Evolutionary conservation across 108 stramenopile species (phyloP), one percentile per base, ranked within the genome.

Genomic region (Cylindrotheca closterium): DNA sequence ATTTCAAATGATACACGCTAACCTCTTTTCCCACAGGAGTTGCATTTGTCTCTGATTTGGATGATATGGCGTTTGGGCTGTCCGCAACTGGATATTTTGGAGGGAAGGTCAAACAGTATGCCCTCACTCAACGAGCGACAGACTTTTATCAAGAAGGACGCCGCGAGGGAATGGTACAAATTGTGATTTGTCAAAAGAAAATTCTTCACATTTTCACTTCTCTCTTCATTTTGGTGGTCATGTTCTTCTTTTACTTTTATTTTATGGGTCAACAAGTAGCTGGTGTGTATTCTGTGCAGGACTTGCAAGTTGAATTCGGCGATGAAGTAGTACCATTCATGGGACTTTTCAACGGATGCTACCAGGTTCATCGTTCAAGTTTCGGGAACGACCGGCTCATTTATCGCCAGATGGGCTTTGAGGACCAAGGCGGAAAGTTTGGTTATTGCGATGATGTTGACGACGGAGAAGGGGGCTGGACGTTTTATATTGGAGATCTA

Each of bases 371-470:
- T n/a, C 37, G 37, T 15, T 7, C 37, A 42, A 42, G 37, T 15
- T 10, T 10, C 10, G 15, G 10, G 7, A 15, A 15, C 10, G 15
- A 42, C 10, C 37, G 37, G 7, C 37, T 42, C 37, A 42, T 42
- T 15, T 42, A 42, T 42, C 10, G 15, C 10, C 37, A 42, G 15
- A 15, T 42, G 15, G 37, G 37, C 7, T 42, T 42, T 15, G 37
- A 42, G 15, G 37, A 42, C 10, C 10, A 42, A 7, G 37, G 37
- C 7, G 37, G 37, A 42, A 42, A 42, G 37, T 42, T 42, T 42
- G 37, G 27, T 74, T 80, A 57, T 86, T 79, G 7, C 85, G 85
- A 26, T 82, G 82, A 68, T 76, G 73, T 21, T 85, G 68, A 57
- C 79, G n/a, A n/a, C n/a, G 37, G 37, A 10, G 37, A 42, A 12